A percentile compares a stretch with the other conserved stretches of the same genome.
Conservation (phyloP, 23 red algal species). For the Gracilaria domingensis region DNA sequence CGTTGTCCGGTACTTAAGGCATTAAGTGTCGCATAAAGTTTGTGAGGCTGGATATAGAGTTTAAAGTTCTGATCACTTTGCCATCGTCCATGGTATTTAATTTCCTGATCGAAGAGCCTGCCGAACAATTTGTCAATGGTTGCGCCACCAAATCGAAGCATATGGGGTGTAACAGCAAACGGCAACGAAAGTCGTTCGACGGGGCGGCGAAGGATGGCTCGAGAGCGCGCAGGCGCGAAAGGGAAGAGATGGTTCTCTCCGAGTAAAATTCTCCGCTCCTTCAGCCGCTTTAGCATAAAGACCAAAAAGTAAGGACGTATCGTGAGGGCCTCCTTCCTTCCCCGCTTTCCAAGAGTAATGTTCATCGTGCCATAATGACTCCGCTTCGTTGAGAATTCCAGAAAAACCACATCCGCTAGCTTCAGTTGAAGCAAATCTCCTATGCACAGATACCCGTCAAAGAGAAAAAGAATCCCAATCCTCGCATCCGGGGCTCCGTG, state of each 20-base stretch:
- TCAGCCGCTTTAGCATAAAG: background rate
- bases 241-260: background rate
- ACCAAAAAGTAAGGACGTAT: background rate
- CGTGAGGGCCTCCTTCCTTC: background rate
- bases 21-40: too few species aligned
- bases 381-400: background rate
- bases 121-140: too few species aligned
- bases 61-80: too few species aligned
- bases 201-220: background rate
- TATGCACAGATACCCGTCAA: background rate
- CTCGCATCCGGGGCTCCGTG: background rate
- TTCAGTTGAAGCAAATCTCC: background rate
- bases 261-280: background rate
- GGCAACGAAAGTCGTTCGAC: background rate
- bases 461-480: background rate
- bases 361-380: background rate
- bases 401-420: background rate
- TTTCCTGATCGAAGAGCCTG: too few species aligned
- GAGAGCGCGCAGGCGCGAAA: background rate
- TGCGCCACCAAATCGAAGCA: background rate
- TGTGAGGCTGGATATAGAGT: too few species aligned
- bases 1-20: too few species aligned
- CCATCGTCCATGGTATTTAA: too few species aligned
- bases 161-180: slow-evolving; percentile 7
- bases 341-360: background rate